Conservation (phyloP, 2,329 filamentous ascomycete genomes). For the Macroventuria anomochaeta region DNA sequence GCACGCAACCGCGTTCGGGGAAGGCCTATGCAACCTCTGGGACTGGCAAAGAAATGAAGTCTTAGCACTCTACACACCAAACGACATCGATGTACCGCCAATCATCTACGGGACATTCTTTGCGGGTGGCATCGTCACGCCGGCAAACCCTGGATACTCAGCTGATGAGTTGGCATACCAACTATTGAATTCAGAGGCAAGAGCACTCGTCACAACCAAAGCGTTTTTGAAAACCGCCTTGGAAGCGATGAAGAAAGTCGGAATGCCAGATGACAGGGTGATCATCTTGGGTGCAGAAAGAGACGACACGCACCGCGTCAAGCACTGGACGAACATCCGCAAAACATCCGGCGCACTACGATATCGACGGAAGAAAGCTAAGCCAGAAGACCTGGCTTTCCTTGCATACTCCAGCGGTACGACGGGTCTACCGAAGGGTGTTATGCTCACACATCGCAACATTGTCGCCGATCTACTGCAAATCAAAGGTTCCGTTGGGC, state of each 20-base stretch:
- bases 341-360: constrained; percentile 66
- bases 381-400: constrained; percentile 78
- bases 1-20: constrained; percentile 74
- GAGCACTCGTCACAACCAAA: constrained; percentile 75
- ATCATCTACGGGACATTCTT: constrained; percentile 79
- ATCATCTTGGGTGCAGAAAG: constrained; percentile 74
- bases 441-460: constrained; percentile 54
- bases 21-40: constrained; percentile 74
- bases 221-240: constrained; percentile 67
- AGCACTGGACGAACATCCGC: constrained; percentile 75
- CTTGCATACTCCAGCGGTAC: constrained; percentile 64
- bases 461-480: constrained; percentile 71
- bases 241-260: constrained; percentile 72
- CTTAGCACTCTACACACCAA: constrained; percentile 80
- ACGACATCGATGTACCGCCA: constrained; percentile 79
- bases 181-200: constrained; percentile 76
- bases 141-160: constrained; percentile 86
- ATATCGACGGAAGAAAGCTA: constrained; percentile 63
- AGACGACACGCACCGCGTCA: constrained; percentile 64
- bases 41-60: constrained; percentile 84
- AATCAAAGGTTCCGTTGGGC: constrained; percentile 86
- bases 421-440: constrained; percentile 54
- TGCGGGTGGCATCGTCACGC: constrained; percentile 79
- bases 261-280: constrained; percentile 73
- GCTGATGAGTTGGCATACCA: constrained; percentile 83